Base-by-base conservation (phyloP, 2,329 filamentous ascomycete genomes). In the Purpureocillium takamizusanense region DNA sequence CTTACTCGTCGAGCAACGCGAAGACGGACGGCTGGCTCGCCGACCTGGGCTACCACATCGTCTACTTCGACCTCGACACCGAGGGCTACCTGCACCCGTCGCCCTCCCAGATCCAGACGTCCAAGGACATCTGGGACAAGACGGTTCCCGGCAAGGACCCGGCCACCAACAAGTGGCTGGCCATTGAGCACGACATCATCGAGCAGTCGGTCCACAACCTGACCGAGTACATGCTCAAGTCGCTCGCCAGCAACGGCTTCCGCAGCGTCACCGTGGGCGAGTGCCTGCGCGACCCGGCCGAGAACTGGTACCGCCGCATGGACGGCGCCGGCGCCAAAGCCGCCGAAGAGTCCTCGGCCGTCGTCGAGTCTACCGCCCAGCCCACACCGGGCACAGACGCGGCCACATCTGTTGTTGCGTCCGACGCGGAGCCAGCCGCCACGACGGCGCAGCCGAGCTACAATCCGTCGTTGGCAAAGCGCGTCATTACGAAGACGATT, bases 61-160 rank as follows among this genome's bases (percentile, higher is more conserved):
- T 67, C 21, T 76, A 77, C 57, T 78, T 76, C 48, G 70, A 77
- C 51, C 59, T 80, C 33, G 76, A 81, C 50, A 80, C 76, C 3
- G 66, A 75, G 39, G 76, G 78, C 39, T 79, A 77, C 51, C 59
- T 75, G 38, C 69, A 78, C 47, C 62, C 69, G 38, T 59, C 57
- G 13, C 62, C 71, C 6, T 57, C 66, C 28, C 61, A 61, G 40
- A 75, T 78, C 46, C 55, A 61, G 39, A 49, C 60, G 8, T 69
- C 64, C 39, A 65, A 74, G 44, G 49, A 51, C 4, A 60, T 56
- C 18, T 65, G 56, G 52, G 58, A 61, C 31, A 43, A 45, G 2
- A 51, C 51, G 13, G 58, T 64, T 29, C 70, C 67, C 44, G 53
- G 49, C 1, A 27, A 35, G 12, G 43, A 51, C 14, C 43, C 53